Evolutionary conservation across 352 stramenopile genomes (phyloP).

Genomic region (Pythium coloratum): DNA sequence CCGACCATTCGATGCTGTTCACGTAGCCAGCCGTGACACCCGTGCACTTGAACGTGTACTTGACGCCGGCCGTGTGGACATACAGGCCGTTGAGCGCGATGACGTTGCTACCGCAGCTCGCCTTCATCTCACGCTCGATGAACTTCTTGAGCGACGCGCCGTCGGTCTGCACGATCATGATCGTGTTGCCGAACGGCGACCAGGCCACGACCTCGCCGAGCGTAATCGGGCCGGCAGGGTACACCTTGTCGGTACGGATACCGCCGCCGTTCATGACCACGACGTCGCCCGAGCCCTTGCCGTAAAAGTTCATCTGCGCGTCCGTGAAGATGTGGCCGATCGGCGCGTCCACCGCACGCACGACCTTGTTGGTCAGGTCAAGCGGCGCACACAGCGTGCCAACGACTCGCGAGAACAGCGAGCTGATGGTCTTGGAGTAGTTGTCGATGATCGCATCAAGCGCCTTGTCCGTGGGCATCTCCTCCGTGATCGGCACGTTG

Average conservation of each 20-base stretch:
- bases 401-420: constrained; percentile 44
- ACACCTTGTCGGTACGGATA: constrained; percentile 65
- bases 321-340: constrained; percentile 62
- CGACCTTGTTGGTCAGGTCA: constrained; percentile 49
- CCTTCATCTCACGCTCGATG: constrained; percentile 48
- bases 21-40: constrained; percentile 32
- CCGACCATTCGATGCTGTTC: constrained; percentile 52
- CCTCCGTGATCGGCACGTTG: constrained; percentile 53
- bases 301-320: constrained; percentile 48
- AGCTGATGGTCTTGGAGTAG: constrained; percentile 40
- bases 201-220: constrained; percentile 57
- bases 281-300: constrained; percentile 45
- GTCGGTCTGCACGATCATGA: constrained; percentile 57
- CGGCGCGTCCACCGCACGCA: constrained; percentile 47
- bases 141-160: constrained; percentile 62
- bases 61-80: constrained; percentile 61
- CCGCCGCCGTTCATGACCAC: constrained; percentile 62
- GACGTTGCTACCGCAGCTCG: constrained; percentile 42
- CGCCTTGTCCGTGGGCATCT: constrained; percentile 48
- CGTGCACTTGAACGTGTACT: constrained; percentile 69
- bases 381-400: constrained; percentile 55
- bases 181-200: constrained; percentile 69
- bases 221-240: constrained; percentile 46
- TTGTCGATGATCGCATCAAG: constrained; percentile 53
- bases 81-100: constrained; percentile 58